These are phyloP conservation scores for Hypoxylon sp. DNA, from an alignment of 2,329 filamentous ascomycete species.

Conservation along the genomic window DNA sequence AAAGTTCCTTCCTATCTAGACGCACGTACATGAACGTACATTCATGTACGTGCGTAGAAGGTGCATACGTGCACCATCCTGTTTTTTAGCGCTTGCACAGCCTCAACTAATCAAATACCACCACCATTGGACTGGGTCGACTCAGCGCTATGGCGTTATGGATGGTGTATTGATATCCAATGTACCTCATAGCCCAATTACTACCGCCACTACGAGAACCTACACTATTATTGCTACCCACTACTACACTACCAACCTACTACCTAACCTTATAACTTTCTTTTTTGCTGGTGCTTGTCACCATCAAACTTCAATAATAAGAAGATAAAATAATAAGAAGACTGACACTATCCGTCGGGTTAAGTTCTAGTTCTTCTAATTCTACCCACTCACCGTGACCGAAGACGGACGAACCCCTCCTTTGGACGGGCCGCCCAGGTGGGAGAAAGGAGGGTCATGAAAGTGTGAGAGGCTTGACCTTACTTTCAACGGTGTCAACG, in stretches of 20 bases:
- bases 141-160: constrained; percentile 22
- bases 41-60: constrained; percentile 7
- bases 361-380: constrained; percentile 12
- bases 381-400: constrained; percentile 20
- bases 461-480: constrained; percentile 47
- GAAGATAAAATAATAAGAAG: constrained; percentile 4
- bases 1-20: constrained; percentile 8
- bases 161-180: constrained; percentile 5
- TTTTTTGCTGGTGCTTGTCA: constrained; percentile 26
- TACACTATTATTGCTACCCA: constrained; percentile 33
- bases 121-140: constrained; percentile 25
- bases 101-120: constrained; percentile 35
- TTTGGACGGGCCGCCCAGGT: constrained; percentile 44
- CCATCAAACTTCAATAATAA: constrained; percentile 28
- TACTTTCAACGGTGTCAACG: constrained; percentile 28
- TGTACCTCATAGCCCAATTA: constrained; percentile 21
- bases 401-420: constrained; percentile 41
- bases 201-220: constrained; percentile 30
- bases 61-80: constrained; percentile 26
- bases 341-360: constrained; percentile 18
- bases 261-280: constrained; percentile 37
- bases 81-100: constrained; percentile 44
- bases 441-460: constrained; percentile 39
- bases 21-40: not conserved
- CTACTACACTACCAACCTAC: constrained; percentile 20